Evolutionary conservation across 2,329 filamentous ascomycete species (phyloP).

Genomic region (Penicillium sp.): DNA sequence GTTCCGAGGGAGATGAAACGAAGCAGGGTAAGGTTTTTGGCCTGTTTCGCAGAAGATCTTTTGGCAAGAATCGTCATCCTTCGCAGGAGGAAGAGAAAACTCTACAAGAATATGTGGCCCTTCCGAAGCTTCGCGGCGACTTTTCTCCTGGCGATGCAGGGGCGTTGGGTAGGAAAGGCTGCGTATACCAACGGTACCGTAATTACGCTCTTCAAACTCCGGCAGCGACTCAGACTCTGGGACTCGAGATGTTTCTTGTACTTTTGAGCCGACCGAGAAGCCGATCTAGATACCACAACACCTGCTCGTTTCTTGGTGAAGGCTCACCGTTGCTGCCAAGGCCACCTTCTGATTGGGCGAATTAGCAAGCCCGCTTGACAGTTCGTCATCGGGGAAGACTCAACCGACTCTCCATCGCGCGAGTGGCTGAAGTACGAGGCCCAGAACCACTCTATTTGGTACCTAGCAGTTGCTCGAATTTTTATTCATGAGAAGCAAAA

Average conservation of each 20-base stretch:
- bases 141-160: slow-evolving; percentile 17
- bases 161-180: slow-evolving; percentile 9
- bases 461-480: not conserved
- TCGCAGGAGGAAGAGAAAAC: slow-evolving; percentile 13
- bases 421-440: slow-evolving; percentile 12
- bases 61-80: slow-evolving; percentile 11
- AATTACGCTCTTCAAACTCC: not conserved
- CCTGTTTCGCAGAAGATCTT: not conserved
- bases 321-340: slow-evolving; percentile 5
- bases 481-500: not conserved
- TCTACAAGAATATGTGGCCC: slow-evolving; percentile 16
- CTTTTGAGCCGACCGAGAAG: slow-evolving; percentile 7
- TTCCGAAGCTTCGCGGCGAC: slow-evolving; percentile 19
- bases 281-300: slow-evolving; percentile 4
- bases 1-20: slow-evolving; percentile 11
- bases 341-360: slow-evolving; percentile 8
- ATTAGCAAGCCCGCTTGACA: slow-evolving; percentile 3
- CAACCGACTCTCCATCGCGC: slow-evolving; percentile 6
- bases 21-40: slow-evolving; percentile 4
- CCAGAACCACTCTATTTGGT: not conserved
- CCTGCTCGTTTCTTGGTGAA: not conserved
- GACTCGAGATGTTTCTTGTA: not conserved
- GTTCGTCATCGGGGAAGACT: slow-evolving; percentile 7
- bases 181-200: not conserved
- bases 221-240: not conserved